Evolutionary conservation across 2,329 filamentous ascomycete species (phyloP), one percentile per base, ranked within the genome.

Genomic region (Pseudomassariella vexata): DNA sequence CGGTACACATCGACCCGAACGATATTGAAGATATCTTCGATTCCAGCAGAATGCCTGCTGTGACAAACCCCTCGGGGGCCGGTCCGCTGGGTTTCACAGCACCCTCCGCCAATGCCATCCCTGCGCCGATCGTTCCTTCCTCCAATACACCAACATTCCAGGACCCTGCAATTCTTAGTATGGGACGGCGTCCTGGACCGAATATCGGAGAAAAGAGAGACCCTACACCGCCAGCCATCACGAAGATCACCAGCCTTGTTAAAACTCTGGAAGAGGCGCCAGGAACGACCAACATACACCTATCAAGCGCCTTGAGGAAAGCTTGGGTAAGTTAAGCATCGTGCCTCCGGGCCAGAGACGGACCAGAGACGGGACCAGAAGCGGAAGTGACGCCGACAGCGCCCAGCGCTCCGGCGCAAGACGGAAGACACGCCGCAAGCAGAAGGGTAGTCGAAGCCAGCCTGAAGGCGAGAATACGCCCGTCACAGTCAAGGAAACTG

Each of bases 141-240:
- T n/a, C n/a, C n/a, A n/a, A n/a, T n/a, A n/a, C n/a, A n/a, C n/a
- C n/a, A n/a, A n/a, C 66, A 1, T 87, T 92, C 48, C 70, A 81
- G n/a, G 86, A 94, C 47, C 86, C 86, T 9, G 86, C 86, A 4
- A 94, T 94, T 34, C 54, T 94, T 27, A 88, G 85, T 51, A 73
- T 85, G 30, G 66, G 66, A 15, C 63, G 63, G 28, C 61, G 57
- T 4, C 61, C 67, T 2, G 52, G 44, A 17, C 48, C 51, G 0
- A 54, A 50, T 32, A 48, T 45, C 5, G 47, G 45, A 27, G 56
- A 56, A 41, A 55, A 52, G 38, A 45, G 47, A 24, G 56, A 55
- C 20, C n/a, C n/a, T n/a, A n/a, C n/a, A n/a, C n/a, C n/a, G n/a
- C n/a, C n/a, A n/a, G n/a, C n/a, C n/a, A n/a, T n/a, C n/a, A n/a